Evolutionary conservation across 768 basidiomycete genomes (phyloP).

Genomic region (Kwoniella mangroviensis): DNA sequence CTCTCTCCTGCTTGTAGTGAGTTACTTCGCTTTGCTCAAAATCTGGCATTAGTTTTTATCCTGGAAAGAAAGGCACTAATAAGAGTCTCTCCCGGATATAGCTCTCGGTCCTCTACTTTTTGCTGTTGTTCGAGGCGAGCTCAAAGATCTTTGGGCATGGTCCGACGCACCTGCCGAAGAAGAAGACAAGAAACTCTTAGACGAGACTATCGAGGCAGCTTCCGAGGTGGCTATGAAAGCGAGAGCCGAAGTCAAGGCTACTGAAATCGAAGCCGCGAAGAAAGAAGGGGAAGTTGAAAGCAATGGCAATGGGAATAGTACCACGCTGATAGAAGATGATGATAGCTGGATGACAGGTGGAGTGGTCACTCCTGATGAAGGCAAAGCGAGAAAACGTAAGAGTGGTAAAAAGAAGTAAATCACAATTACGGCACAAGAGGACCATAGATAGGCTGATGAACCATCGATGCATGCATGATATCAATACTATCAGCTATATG

Average conservation of each 20-base stretch:
- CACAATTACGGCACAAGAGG: background rate
- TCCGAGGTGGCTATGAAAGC: constrained; percentile 46
- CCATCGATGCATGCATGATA: constrained; percentile 9
- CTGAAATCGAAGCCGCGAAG: constrained; percentile 3
- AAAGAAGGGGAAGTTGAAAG: background rate
- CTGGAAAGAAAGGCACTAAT: too few relatives aligned
- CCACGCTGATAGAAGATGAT: constrained; percentile 31
- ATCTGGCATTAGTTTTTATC: too few relatives aligned
- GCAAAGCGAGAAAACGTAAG: constrained; percentile 26
- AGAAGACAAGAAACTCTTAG: constrained; percentile 20
- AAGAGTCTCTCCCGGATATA: constrained; percentile 48
- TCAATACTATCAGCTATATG: background rate
- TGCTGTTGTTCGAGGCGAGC: constrained; percentile 69
- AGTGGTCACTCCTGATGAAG: constrained; percentile 19
- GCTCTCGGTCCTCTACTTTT: constrained; percentile 71
- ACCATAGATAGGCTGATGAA: too few relatives aligned
- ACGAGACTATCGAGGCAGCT: constrained; percentile 44
- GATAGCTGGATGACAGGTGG: constrained; percentile 46
- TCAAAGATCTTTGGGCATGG: constrained; percentile 74
- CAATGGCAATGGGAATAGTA: constrained; percentile 19
- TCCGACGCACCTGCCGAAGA: constrained; percentile 62
- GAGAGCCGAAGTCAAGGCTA: constrained; percentile 25
- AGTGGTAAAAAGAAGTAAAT: constrained; percentile 29
- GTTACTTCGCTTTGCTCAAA: too few relatives aligned
- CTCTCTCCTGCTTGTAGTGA: constrained; percentile 64